Percentiles rank a stretch among this genome's conserved stretches.
Conservation (phyloP, 805 yeast species). For the Saturnispora quitensis region DNA sequence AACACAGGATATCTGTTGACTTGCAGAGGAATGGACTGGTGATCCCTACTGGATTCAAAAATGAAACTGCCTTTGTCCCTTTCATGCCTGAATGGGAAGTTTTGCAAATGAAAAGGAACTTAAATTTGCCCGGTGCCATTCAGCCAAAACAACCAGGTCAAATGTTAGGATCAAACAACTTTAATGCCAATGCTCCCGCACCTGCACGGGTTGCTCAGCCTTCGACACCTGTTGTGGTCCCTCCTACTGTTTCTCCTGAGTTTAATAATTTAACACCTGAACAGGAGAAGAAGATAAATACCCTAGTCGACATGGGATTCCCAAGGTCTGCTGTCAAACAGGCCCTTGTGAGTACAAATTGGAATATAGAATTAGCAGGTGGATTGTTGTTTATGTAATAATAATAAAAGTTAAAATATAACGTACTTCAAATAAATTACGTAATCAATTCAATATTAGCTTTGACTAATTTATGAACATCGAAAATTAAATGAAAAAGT, state of each 20-base stretch:
- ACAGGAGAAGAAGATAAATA: slow-evolving; percentile 26
- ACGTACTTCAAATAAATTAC: no score
- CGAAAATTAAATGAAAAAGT: no score
- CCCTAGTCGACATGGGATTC: slow-evolving; percentile 64
- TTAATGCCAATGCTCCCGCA: background rate
- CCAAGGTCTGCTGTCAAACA: slow-evolving; percentile 48
- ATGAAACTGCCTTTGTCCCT: slow-evolving; percentile 20
- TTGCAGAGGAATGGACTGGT: slow-evolving; percentile 49
- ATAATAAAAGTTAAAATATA: background rate
- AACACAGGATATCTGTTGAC: slow-evolving; percentile 80
- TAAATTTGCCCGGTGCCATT: slow-evolving; percentile 14
- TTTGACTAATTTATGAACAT: no score
- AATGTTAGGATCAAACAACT: background rate
- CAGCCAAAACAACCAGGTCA: background rate
- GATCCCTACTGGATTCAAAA: slow-evolving; percentile 36
- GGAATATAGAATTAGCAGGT: slow-evolving; percentile 84
- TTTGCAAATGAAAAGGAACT: slow-evolving; percentile 12
- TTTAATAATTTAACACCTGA: slow-evolving; percentile 13
- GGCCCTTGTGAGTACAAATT: slow-evolving; percentile 60
- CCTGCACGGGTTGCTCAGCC: background rate
- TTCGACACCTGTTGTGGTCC: background rate
- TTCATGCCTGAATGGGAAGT: slow-evolving; percentile 16
- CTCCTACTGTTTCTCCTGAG: slow-evolving; percentile 15
- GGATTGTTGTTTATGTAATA: slow-evolving; percentile 46
- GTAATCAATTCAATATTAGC: no score